Percentiles rank a stretch among this genome's conserved stretches.
Evolutionary conservation across 495 filamentous ascomycete species (phyloP).

Genomic region (Xylaria sp.): DNA sequence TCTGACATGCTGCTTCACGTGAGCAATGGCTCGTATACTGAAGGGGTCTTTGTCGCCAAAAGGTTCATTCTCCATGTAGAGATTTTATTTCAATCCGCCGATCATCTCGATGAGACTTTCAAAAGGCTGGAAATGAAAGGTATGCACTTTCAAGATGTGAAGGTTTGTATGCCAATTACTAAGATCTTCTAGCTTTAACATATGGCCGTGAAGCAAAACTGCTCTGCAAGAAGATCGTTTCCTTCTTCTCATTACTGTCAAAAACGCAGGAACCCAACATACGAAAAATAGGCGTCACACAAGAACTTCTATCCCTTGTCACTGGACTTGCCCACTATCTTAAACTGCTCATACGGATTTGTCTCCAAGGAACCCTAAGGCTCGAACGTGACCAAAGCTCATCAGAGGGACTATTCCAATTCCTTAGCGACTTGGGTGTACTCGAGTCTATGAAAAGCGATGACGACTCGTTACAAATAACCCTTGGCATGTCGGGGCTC

Average conservation of each 20-base stretch:
- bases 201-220: slow-evolving; percentile 96
- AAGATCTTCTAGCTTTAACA: slow-evolving; percentile 68
- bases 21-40: slow-evolving; percentile 95
- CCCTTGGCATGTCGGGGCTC: slow-evolving; percentile 72
- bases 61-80: slow-evolving; percentile 97
- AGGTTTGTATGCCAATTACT: slow-evolving; percentile 18
- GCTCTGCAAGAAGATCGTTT: slow-evolving; percentile 98
- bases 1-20: slow-evolving; percentile 99
- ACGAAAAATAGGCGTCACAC: slow-evolving; percentile 90
- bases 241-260: slow-evolving; percentile 92
- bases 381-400: slow-evolving; percentile 83
- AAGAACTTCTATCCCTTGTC: slow-evolving; percentile 92
- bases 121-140: slow-evolving; percentile 74
- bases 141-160: slow-evolving; percentile 46
- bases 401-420: slow-evolving; percentile 75
- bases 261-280: slow-evolving; percentile 92
- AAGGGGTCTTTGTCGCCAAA: slow-evolving; percentile 95
- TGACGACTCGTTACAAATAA: slow-evolving; percentile 74
- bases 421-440: slow-evolving; percentile 80
- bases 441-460: slow-evolving; percentile 74
- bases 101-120: slow-evolving; percentile 79
- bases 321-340: slow-evolving; percentile 98
- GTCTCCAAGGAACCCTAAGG: slow-evolving; percentile 89
- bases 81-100: slow-evolving; percentile 87
- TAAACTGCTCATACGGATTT: slow-evolving; percentile 96